A percentile compares a stretch with the other conserved stretches of the same genome.
These are phyloP conservation scores for Lenzites betulinus DNA, from an alignment of 768 basidiomycete genomes.

Conservation along the genomic window DNA sequence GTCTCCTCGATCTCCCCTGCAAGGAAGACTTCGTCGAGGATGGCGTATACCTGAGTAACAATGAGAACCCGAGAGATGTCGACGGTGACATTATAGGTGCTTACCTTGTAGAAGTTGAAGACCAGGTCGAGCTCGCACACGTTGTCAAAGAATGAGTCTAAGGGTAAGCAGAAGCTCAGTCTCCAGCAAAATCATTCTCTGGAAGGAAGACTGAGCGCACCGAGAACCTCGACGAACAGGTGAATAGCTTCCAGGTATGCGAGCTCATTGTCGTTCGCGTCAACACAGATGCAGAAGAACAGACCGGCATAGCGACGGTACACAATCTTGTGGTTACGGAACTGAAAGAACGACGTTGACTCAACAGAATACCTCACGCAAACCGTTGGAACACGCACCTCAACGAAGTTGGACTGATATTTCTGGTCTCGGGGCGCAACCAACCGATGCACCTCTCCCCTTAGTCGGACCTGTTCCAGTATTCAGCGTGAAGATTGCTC, in stretches of 20 bases:
- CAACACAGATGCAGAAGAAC: slow-evolving; percentile 97
- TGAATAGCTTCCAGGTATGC: slow-evolving; percentile 98
- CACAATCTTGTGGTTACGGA: slow-evolving; percentile 96
- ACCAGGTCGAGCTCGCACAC: slow-evolving; percentile 98
- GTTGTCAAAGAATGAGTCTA: slow-evolving; percentile 98
- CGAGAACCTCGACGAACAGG: slow-evolving; percentile 96
- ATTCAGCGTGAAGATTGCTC: background rate
- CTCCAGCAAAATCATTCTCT: no score
- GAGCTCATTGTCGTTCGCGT: slow-evolving; percentile 97
- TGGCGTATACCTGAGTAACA: slow-evolving; percentile 84
- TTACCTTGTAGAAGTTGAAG: slow-evolving; percentile 97
- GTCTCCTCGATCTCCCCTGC: slow-evolving; percentile 99
- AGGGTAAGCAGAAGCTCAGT: background rate
- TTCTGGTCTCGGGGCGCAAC: slow-evolving; percentile 98
- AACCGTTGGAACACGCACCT: slow-evolving; percentile 54
- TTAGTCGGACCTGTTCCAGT: slow-evolving; percentile 73
- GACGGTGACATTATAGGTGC: slow-evolving; percentile 2
- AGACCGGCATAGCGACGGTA: slow-evolving; percentile 71
- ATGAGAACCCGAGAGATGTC: no score
- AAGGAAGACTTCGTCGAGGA: slow-evolving; percentile 96
- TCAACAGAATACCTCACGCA: background rate
- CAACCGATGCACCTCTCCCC: slow-evolving; percentile 94
- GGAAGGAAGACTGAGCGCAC: slow-evolving; percentile 45
- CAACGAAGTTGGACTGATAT: slow-evolving; percentile 98
- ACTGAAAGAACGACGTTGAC: slow-evolving; percentile 49